Base-by-base conservation (phyloP, 1,139 yeast genomes). In the Zhuliangozyma blackwelliae region DNA sequence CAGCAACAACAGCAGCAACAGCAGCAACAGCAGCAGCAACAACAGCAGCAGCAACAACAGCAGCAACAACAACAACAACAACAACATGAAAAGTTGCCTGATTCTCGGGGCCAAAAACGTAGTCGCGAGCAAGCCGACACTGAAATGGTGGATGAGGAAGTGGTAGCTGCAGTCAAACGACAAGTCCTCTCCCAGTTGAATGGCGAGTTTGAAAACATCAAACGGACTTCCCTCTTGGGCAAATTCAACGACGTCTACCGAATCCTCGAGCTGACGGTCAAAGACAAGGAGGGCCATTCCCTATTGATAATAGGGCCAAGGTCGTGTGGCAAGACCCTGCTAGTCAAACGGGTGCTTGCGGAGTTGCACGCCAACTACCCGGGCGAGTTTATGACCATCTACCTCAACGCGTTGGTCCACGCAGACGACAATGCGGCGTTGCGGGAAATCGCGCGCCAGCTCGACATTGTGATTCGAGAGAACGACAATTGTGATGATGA, bases 371-470 rank as follows among this genome's bases (percentile, higher is more conserved):
- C 39, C 2, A 54, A 62, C 29, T 68, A 67, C 46, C 50, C 48
- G 0, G 66, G 68, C 20, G 73, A 73, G 33, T 88, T 80, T 53
- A 65, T 90, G 16, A 67, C 75, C 0, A 76, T 92, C 9, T 58
- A 73, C 26, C 62, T 92, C 29, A 80, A 83, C 43, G 96, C 97
- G 0, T 62, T 72, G 26, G 71, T 82, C 3, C 96, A 87, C 51
- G 57, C 75, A 2, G 92, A 84, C 49, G 98, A 92, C 51, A 73
- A 70, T 34, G 66, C 75, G 37, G 97, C 97, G 0, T 73, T 92
- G 9, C 72, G 92, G 36, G 94, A 88, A 47, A 84, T 92, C 39
- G 95, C 96, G 0, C 68, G 84, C 31, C 97, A 90, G 56, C 62
- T 92, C 36, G 95, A 86, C 47, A 51, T 62, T 40, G 10, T 9